Conservation (phyloP, 768 basidiomycete genomes). For the Mycena olivaceomarginata region DNA sequence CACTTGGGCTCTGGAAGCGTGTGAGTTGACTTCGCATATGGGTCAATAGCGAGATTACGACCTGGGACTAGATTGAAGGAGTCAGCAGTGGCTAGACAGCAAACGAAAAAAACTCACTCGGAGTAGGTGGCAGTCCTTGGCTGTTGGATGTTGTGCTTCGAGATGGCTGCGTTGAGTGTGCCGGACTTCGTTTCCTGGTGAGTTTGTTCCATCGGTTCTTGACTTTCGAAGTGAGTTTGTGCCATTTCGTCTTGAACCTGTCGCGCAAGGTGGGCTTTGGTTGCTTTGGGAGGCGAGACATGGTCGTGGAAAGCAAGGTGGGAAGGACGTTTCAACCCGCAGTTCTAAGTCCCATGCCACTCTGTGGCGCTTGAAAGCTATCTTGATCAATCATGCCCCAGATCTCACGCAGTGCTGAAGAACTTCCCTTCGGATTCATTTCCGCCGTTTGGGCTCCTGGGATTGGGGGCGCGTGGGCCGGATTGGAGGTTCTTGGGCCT, state of each 20-base stretch:
- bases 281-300: background rate
- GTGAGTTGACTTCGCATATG: too few species aligned
- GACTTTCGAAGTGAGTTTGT: background rate
- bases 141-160: background rate
- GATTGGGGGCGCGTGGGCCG: too few species aligned
- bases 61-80: background rate
- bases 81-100: background rate
- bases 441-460: too few species aligned
- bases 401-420: too few species aligned
- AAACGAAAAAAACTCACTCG: slow-evolving; percentile 6
- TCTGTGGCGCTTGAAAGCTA: background rate
- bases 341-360: background rate
- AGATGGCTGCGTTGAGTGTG: background rate
- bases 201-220: background rate
- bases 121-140: background rate
- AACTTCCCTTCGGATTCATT: too few species aligned
- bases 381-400: background rate
- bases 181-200: background rate
- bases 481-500: too few species aligned
- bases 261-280: background rate
- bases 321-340: background rate
- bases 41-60: too few species aligned
- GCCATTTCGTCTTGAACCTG: background rate
- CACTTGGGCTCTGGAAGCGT: too few species aligned
- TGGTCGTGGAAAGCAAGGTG: slow-evolving; percentile 16